phyloP scores from a whole-genome alignment of 768 basidiomycete species.

The Rhizopogon vesiculosus region DNA sequence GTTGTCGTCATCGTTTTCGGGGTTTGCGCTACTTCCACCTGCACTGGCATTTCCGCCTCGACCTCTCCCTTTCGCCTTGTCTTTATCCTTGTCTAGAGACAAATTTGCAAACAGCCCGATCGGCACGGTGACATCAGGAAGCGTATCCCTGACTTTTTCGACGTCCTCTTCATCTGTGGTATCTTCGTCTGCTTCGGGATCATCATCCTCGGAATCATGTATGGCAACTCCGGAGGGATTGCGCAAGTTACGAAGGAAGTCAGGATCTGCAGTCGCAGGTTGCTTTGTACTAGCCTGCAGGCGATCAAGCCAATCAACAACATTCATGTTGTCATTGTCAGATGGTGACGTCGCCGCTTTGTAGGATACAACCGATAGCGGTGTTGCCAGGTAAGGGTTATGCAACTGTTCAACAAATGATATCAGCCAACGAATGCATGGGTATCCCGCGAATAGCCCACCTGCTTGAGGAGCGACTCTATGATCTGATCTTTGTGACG shows the following conservation, averaged over 20 bases:
- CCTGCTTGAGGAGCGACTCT: constrained; percentile 81
- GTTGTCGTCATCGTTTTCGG: constrained; percentile 57
- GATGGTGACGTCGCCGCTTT: constrained; percentile 73
- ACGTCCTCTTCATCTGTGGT: constrained; percentile 33
- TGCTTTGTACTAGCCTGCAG: constrained; percentile 56
- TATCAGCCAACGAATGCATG: constrained; percentile 1
- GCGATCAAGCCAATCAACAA: constrained; percentile 74
- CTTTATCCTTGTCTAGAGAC: constrained; percentile 52
- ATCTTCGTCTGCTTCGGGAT: constrained; percentile 23
- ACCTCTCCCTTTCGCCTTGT: constrained; percentile 35
- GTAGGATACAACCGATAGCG: constrained; percentile 75
- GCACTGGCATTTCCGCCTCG: constrained; percentile 13
- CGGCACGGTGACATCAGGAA: constrained; percentile 72
- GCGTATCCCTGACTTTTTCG: constrained; percentile 42
- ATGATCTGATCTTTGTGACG: constrained; percentile 87
- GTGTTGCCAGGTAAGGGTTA: constrained; percentile 77
- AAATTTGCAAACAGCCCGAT: constrained; percentile 73
- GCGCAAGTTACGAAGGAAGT: constrained; percentile 24
- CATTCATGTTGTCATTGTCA: constrained; percentile 61
- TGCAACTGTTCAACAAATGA: constrained; percentile 46
- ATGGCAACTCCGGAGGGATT: constrained; percentile 28
- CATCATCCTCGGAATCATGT: constrained; percentile 38
- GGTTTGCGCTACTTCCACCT: constrained; percentile 13
- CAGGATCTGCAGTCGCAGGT: constrained; percentile 23
- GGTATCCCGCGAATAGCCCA: constrained; percentile 20